phyloP scores from a whole-genome alignment of 345 rosid genomes.

The Citrus cavaleriei region DNA sequence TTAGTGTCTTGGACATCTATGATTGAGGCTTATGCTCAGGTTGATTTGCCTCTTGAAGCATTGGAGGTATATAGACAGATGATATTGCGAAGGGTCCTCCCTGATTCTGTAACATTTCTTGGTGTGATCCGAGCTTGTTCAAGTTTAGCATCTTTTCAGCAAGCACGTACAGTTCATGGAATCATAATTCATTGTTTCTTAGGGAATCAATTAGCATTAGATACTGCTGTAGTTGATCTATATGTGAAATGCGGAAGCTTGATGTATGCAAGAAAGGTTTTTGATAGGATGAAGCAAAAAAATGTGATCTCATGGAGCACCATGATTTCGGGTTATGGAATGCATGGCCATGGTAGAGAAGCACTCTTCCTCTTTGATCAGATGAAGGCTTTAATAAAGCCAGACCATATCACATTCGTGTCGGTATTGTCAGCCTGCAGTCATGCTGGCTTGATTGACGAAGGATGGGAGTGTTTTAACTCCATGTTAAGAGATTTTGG shows the following conservation, averaged over 20 bases:
- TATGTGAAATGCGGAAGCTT: slow-evolving; percentile 49
- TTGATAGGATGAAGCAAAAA: slow-evolving; percentile 30
- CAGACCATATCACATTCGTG: slow-evolving; percentile 41
- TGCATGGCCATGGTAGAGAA: slow-evolving; percentile 43
- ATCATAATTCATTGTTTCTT: slow-evolving; percentile 11
- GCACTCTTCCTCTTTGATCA: slow-evolving; percentile 38
- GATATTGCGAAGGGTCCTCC: slow-evolving; percentile 3
- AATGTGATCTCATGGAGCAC: slow-evolving; percentile 49
- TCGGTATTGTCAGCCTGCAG: slow-evolving; percentile 53
- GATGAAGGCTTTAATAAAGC: slow-evolving; percentile 40
- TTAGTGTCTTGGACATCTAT: slow-evolving; percentile 29
- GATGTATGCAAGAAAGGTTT: slow-evolving; percentile 36
- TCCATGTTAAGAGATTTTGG: slow-evolving; percentile 41
- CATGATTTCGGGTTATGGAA: slow-evolving; percentile 52
- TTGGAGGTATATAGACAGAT: slow-evolving; percentile 20
- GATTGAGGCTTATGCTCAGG: slow-evolving; percentile 31
- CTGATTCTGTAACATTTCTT: slow-evolving; percentile 31
- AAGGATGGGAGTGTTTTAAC: slow-evolving; percentile 49
- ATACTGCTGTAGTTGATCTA: slow-evolving; percentile 32
- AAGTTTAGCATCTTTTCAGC: slow-evolving; percentile 20
- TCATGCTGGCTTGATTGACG: slow-evolving; percentile 42
- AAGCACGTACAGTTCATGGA: slow-evolving; percentile 17
- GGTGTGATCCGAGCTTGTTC: slow-evolving; percentile 30
- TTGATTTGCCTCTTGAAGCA: slow-evolving; percentile 25
- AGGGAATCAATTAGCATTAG: slow-evolving; percentile 14